phyloP scores from a whole-genome alignment of 495 filamentous ascomycete species.

The Copromyces sp. region DNA sequence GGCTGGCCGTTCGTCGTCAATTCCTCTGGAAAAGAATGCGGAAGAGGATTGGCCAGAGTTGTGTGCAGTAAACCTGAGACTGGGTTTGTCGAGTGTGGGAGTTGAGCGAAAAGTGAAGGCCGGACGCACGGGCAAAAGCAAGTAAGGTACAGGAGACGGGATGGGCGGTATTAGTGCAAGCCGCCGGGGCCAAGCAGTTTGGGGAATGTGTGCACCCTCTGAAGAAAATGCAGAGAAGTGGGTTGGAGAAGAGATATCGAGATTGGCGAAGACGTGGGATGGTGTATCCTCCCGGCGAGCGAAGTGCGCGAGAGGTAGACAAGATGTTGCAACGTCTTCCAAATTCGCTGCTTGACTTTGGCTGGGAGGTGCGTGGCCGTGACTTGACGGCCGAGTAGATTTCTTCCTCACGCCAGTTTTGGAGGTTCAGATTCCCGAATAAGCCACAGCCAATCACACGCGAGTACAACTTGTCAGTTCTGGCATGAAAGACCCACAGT shows the following conservation, averaged over 20 bases:
- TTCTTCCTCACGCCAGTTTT: conserved; percentile 29
- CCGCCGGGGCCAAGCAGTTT: not conserved
- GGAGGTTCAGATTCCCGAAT: conserved; percentile 20
- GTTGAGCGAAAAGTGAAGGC: not conserved
- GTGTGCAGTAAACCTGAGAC: not conserved
- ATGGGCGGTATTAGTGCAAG: not conserved
- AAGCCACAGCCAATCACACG: conserved; percentile 19
- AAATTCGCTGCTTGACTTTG: not conserved
- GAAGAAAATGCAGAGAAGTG: not conserved
- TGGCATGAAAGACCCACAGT: conserved; percentile 12
- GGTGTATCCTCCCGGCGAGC: not conserved
- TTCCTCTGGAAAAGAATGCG: not conserved
- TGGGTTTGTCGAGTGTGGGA: not conserved
- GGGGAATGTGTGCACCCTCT: not conserved
- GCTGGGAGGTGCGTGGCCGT: not conserved
- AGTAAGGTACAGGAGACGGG: not conserved
- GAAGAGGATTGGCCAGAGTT: not conserved
- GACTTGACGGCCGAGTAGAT: conserved; percentile 16
- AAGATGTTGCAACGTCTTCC: not conserved
- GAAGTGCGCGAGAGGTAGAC: not conserved
- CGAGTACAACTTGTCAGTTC: not conserved
- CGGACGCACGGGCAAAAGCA: not conserved
- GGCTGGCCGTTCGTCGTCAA: not conserved
- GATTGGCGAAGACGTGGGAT: not conserved
- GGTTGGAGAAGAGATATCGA: not conserved